Conservation (phyloP, 2,329 filamentous ascomycete species). For the Cladosporium sp. region DNA sequence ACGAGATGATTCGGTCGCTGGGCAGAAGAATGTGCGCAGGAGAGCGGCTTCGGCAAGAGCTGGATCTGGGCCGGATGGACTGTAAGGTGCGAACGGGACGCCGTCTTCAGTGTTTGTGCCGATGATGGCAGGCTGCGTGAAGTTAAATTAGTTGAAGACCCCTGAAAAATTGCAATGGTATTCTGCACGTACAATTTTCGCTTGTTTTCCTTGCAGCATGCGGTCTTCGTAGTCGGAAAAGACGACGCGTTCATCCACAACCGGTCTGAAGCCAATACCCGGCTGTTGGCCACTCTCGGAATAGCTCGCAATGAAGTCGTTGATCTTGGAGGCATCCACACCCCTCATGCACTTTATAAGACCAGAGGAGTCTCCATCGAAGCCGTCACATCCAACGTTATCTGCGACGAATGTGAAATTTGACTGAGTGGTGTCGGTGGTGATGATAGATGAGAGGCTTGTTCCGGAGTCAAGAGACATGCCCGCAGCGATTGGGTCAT, state of each 20-base stretch:
- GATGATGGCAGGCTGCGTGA: constrained; percentile 19
- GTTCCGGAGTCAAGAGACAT: constrained; percentile 43
- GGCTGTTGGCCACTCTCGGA: constrained; percentile 26
- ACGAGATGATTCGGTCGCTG: constrained; percentile 18
- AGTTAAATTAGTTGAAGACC: too few relatives aligned
- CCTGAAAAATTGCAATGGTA: too few relatives aligned
- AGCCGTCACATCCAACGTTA: constrained; percentile 29
- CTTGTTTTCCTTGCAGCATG: constrained; percentile 12
- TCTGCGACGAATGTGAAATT: constrained; percentile 35
- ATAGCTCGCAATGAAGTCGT: constrained; percentile 30
- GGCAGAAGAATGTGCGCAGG: constrained; percentile 25
- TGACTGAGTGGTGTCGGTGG: constrained; percentile 22
- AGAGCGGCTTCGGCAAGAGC: constrained; percentile 13
- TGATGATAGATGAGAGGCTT: constrained; percentile 30
- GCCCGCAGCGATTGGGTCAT: constrained; percentile 46
- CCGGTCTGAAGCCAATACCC: constrained; percentile 14
- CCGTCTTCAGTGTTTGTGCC: constrained; percentile 28
- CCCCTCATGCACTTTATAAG: constrained; percentile 36
- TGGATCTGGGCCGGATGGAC: constrained; percentile 14
- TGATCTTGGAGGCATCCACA: constrained; percentile 27
- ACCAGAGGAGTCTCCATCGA: constrained; percentile 16
- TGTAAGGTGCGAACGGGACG: constrained; percentile 11
- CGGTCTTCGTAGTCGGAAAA: constrained; percentile 10
- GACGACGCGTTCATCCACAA: constrained; percentile 4
- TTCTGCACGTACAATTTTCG: constrained; percentile 11